Evolutionary conservation across 139 green algal genomes (phyloP).

Genomic region (Micractinium sp.): DNA sequence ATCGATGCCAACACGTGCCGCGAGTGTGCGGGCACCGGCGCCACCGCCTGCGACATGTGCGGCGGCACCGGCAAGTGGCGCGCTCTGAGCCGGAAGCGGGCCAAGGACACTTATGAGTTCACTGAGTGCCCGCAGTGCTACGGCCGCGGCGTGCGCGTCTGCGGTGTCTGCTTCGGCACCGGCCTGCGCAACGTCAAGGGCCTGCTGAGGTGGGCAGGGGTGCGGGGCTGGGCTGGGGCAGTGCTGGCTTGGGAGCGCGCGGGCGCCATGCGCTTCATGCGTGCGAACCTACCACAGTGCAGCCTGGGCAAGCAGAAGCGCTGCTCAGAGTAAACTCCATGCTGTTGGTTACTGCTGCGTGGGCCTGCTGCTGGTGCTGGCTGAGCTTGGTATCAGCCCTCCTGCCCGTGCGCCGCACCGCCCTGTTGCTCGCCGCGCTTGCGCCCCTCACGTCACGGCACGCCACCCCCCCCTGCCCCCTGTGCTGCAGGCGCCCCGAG

Average conservation of each 20-base stretch:
- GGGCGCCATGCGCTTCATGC: no score
- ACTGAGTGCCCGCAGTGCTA: conserved; percentile 98
- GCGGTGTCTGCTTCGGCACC: conserved; percentile 96
- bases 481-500: conserved; percentile 72
- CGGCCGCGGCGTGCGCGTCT: conserved; percentile 89
- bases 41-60: conserved; percentile 96
- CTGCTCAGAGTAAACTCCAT: not conserved
- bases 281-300: no score
- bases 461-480: not conserved
- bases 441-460: not conserved
- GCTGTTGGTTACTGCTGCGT: not conserved
- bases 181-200: conserved; percentile 91
- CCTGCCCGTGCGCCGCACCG: no score
- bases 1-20: conserved; percentile 57
- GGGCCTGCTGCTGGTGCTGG: no score
- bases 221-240: not conserved
- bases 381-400: no score
- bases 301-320: not conserved
- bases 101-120: conserved; percentile 98
- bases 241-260: not conserved
- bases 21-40: conserved; percentile 85
- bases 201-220: conserved; percentile 73
- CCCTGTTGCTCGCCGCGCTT: not conserved
- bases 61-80: conserved; percentile 98
- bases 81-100: conserved; percentile 82